Percentiles rank a stretch among this genome's conserved stretches.
phyloP scores from a whole-genome alignment of 352 stramenopile genomes.

The Pythium periplocum region DNA sequence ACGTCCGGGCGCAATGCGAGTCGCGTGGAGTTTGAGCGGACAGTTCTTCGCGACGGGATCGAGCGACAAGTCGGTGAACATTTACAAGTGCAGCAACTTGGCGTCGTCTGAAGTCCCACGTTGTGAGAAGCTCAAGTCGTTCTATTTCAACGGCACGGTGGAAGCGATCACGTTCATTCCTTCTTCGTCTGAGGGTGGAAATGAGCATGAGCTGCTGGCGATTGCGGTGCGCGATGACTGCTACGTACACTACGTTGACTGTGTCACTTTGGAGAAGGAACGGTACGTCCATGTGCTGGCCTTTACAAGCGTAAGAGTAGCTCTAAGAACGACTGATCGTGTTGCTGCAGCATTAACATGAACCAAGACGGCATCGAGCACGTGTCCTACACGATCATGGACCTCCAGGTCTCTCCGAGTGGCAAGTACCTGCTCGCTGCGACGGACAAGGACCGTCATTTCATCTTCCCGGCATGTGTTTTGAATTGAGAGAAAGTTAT shows the following conservation, averaged over 20 bases:
- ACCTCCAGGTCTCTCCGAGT: constrained; percentile 63
- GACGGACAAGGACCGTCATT: constrained; percentile 78
- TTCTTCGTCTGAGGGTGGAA: background rate
- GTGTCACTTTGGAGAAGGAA: constrained; percentile 72
- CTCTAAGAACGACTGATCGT: background rate
- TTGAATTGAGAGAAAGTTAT: background rate
- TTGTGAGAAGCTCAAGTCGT: constrained; percentile 71
- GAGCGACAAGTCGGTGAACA: constrained; percentile 68
- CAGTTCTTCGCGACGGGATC: constrained; percentile 62
- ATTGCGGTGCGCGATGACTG: constrained; percentile 76
- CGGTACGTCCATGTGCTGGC: constrained; percentile 23
- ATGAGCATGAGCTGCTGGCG: constrained; percentile 38
- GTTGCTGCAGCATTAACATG: constrained; percentile 66
- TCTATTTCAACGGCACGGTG: constrained; percentile 83
- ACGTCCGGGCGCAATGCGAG: constrained; percentile 55
- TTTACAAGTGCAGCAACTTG: constrained; percentile 48
- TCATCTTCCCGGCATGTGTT: constrained; percentile 58
- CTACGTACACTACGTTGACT: constrained; percentile 83
- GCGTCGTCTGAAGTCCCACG: constrained; percentile 1
- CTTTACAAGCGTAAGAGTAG: too few species aligned
- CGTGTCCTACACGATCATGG: constrained; percentile 86
- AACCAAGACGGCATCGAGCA: constrained; percentile 83
- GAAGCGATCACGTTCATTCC: constrained; percentile 62
- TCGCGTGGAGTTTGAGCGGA: constrained; percentile 55
- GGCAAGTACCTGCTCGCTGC: constrained; percentile 76